Evolutionary conservation across 2,329 filamentous ascomycete genomes (phyloP).

Genomic region (Colletotrichum cordylinicola): DNA sequence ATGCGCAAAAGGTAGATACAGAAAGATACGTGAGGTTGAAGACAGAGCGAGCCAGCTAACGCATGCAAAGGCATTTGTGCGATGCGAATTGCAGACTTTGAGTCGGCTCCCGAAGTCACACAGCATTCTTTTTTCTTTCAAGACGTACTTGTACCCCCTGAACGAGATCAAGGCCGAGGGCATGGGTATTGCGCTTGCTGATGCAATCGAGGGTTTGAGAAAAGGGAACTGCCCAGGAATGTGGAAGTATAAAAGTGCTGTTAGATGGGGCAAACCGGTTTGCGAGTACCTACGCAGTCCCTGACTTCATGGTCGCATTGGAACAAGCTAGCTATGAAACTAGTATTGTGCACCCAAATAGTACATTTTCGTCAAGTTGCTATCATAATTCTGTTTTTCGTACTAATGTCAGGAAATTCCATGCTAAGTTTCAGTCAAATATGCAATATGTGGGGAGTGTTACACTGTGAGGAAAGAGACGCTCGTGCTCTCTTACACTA

Average conservation of each 20-base stretch:
- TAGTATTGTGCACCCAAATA: neutral
- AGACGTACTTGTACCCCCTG: slow-evolving; percentile 58
- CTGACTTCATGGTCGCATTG: neutral
- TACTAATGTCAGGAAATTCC: neutral
- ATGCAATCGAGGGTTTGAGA: slow-evolving; percentile 57
- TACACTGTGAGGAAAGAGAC: neutral
- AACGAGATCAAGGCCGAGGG: slow-evolving; percentile 55
- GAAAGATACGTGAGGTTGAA: neutral
- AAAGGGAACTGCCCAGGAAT: slow-evolving; percentile 58
- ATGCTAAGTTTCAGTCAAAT: neutral
- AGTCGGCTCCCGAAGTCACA: slow-evolving; percentile 51
- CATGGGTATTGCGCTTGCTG: slow-evolving; percentile 49
- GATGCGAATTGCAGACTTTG: slow-evolving; percentile 57
- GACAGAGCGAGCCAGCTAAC: neutral
- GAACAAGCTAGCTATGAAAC: neutral
- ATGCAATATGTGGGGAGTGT: neutral
- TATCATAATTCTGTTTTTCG: neutral
- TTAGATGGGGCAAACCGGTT: slow-evolving; percentile 52
- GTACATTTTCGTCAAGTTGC: neutral
- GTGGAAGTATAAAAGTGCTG: slow-evolving; percentile 57
- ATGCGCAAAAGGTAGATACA: slow-evolving; percentile 38
- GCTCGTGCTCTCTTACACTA: neutral
- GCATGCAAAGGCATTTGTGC: slow-evolving; percentile 39
- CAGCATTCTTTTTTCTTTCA: slow-evolving; percentile 60
- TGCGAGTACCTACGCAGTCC: slow-evolving; percentile 49